Conservation (phyloP, 2,329 filamentous ascomycete genomes). For the Fusarium sp. region DNA sequence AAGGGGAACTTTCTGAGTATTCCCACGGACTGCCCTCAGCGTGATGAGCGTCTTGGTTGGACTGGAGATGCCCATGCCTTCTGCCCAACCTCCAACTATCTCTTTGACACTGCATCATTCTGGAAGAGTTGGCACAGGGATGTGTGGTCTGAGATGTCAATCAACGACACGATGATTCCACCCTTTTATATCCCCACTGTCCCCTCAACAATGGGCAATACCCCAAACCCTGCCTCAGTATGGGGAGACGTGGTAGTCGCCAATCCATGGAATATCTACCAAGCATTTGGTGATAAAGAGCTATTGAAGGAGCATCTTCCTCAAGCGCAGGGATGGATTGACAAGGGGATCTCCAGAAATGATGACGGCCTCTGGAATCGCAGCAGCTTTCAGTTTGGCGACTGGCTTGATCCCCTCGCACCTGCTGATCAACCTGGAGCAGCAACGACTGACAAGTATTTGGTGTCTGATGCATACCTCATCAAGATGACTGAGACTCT, state of each 20-base stretch:
- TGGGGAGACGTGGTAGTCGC: conserved; percentile 30
- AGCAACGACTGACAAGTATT: conserved; percentile 51
- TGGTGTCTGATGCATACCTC: conserved; percentile 60
- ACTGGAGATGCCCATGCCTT: conserved; percentile 62
- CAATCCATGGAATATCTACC: conserved; percentile 27
- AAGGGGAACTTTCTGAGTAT: conserved; percentile 67
- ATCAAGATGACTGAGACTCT: conserved; percentile 54
- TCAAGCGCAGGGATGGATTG: conserved; percentile 37
- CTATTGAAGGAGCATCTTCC: neutral
- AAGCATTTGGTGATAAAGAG: conserved; percentile 1
- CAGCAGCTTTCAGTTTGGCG: conserved; percentile 50
- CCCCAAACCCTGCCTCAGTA: neutral
- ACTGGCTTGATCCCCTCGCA: conserved; percentile 60
- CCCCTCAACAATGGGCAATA: neutral
- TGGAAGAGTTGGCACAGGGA: conserved; percentile 41
- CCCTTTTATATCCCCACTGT: conserved; percentile 7
- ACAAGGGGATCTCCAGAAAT: neutral
- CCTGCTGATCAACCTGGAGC: conserved; percentile 51
- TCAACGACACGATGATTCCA: conserved; percentile 7
- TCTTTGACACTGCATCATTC: conserved; percentile 64
- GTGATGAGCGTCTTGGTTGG: conserved; percentile 66
- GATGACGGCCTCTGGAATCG: conserved; percentile 46
- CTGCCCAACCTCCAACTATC: conserved; percentile 60
- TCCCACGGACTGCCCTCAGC: conserved; percentile 68
- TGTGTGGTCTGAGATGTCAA: conserved; percentile 32